phyloP scores from a whole-genome alignment of 2,329 filamentous ascomycete genomes.

The Tricladium varicosporioides region DNA sequence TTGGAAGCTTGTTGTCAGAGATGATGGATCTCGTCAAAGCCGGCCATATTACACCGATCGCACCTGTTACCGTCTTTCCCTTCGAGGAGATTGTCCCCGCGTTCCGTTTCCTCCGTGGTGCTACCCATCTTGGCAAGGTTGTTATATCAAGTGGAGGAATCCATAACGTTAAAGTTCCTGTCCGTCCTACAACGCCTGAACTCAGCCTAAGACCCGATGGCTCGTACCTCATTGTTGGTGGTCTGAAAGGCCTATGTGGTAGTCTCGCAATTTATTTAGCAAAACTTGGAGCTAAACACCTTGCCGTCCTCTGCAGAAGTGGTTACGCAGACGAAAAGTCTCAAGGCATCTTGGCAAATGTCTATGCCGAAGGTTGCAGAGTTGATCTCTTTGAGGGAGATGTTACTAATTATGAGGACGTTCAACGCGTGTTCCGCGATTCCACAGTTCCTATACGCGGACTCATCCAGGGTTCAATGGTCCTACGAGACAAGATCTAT shows the following conservation, averaged over 20 bases:
- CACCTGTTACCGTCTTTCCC: slow-evolving; percentile 13
- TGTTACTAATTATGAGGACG: slow-evolving; percentile 10
- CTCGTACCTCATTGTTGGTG: slow-evolving; percentile 25
- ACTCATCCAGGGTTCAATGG: slow-evolving; percentile 35
- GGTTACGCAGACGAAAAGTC: slow-evolving; percentile 17
- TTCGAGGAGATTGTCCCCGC: slow-evolving; percentile 30
- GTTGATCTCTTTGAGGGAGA: slow-evolving; percentile 13
- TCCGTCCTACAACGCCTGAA: slow-evolving; percentile 17
- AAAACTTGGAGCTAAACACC: slow-evolving; percentile 16
- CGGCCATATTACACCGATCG: slow-evolving; percentile 19
- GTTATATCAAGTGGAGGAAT: slow-evolving; percentile 24
- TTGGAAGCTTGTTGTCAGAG: slow-evolving; percentile 5
- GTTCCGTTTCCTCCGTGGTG: slow-evolving; percentile 37
- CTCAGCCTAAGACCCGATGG: slow-evolving; percentile 11
- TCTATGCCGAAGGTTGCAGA: slow-evolving; percentile 10
- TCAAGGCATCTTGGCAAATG: slow-evolving; percentile 6
- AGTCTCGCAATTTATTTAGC: slow-evolving; percentile 14
- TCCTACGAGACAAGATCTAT: slow-evolving; percentile 19
- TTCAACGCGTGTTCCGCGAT: slow-evolving; percentile 7
- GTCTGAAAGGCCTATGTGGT: slow-evolving; percentile 22
- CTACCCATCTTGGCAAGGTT: slow-evolving; percentile 43
- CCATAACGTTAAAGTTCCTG: background rate
- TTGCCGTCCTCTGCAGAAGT: slow-evolving; percentile 16
- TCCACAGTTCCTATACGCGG: slow-evolving; percentile 19
- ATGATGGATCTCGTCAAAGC: slow-evolving; percentile 8